Evolutionary conservation across 192 early-diverging fungal species (phyloP), one percentile per base, ranked within the genome.

Genomic region (Gonapodya sp.): DNA sequence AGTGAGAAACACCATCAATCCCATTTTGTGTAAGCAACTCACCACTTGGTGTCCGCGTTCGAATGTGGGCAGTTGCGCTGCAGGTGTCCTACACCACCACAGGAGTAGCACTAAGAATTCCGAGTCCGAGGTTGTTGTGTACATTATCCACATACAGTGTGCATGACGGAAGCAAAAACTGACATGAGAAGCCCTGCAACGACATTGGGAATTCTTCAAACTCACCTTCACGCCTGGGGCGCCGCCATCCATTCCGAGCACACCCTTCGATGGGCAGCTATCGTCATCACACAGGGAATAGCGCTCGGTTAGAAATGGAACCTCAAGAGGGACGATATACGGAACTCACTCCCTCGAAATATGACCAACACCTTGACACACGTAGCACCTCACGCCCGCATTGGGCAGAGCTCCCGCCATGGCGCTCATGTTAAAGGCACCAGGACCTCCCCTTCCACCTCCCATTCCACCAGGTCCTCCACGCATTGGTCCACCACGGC

Each of bases 311-410:
- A 30, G 64, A 16, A 30, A 16, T 16, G 64, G 30, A 72, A 72
- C 64, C 16, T 72, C 64, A 72, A 72, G 64, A 30, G 64, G 64
- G 16, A 72, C 64, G 30, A 72, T 2, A 77, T 8, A 2, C 75
- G 75, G 2, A 77, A 77, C 75, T 77, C 30, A 34, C 75, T 77
- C 18, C 75, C 75, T 77, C 75, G 18, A 34, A 2, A 77, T 18
- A 33, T 77, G 75, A 2, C 75, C 75, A 2, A 32, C 18, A 33
- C 75, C 75, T 34, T 77, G 75, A 33, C 75, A 77, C 75, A 77
- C 75, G 75, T 77, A 77, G 75, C 75, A 77, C 30, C 75, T 16
- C 75, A 77, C 75, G 8, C 34, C 34, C 8, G 75, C 8, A 2
- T 77, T 2, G 75, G 75, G 30, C 8, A 77, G 18, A 8, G 18